Evolutionary conservation across 148 eudicot species (phyloP), one percentile per base, ranked within the genome.

Genomic region (Heliamphora exappendiculata): DNA sequence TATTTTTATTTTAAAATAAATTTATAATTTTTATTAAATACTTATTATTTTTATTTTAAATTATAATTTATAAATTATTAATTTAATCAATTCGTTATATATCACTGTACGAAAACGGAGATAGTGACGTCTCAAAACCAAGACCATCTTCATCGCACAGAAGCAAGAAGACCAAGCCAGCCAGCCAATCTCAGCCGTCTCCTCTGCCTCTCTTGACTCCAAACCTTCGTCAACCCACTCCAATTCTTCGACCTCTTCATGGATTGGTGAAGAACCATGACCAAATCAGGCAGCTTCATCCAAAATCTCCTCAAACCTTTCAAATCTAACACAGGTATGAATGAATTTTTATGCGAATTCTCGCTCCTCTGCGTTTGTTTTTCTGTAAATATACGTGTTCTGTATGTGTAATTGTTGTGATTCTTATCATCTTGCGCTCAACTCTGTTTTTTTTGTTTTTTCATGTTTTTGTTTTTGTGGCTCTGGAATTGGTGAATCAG

Each of bases 281-380:
- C 41, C 54, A 91, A 87, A 69, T 24, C 83, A 44, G 69, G 72
- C 59, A 72, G 64, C 39, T 76, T 87, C 72, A 34, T 91, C 14
- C 66, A 54, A 44, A 44, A 19, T 13, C 79, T 91, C 53, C 29
- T 89, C 75, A 91, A 86, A 63, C 78, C 87, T 50, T 87, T 89
- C 78, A 78, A 72, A 44, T 79, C 88, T 20, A 71, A 50, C 5
- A 81, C 70, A 83, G 87, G 91, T 87, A 39, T 0, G 10, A 42
- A 6, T 42, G 47, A 5, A 42, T 41, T 44, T 22, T 20, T 68
- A 8, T 14, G 31, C n/a, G 37, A 5, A 5, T 7, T 36, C 34
- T 14, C 39, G 36, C 14, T 74, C 19, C 16, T n/a, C 13, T 44
- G 24, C 9, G n/a, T 4, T 24, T 6, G 24, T 14, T 17, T 36